These are phyloP conservation scores for Spathaspora arborariae DNA, from an alignment of 805 yeast genomes.

Conservation along the genomic window DNA sequence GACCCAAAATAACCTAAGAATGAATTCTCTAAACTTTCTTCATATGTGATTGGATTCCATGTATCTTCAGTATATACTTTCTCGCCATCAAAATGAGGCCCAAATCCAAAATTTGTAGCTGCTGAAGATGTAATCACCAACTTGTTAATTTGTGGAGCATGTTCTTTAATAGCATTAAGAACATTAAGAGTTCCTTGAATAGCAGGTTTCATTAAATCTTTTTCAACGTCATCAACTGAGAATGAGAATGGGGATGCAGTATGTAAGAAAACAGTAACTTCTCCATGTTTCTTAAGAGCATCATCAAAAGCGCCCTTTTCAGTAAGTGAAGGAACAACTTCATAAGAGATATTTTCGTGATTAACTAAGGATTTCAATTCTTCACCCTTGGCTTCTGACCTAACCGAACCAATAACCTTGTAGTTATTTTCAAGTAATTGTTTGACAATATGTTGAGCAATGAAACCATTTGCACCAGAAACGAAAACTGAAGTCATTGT, in stretches of 20 bases:
- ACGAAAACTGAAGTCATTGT: conserved; percentile 28
- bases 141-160: conserved; percentile 34
- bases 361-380: conserved; percentile 24
- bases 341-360: conserved; percentile 13
- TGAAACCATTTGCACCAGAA: conserved; percentile 53
- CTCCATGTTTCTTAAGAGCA: conserved; percentile 19
- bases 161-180: conserved; percentile 40
- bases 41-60: conserved; percentile 53
- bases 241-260: conserved; percentile 23
- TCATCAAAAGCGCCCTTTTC: conserved; percentile 19
- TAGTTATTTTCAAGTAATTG: conserved; percentile 36
- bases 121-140: conserved; percentile 46
- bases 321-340: conserved; percentile 15
- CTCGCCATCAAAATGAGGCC: conserved; percentile 9
- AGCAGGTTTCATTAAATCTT: conserved; percentile 51
- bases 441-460: conserved; percentile 47
- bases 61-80: conserved; percentile 27
- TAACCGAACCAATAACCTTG: conserved; percentile 29
- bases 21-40: conserved; percentile 37
- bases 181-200: conserved; percentile 47
- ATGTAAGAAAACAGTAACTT: conserved; percentile 20
- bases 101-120: conserved; percentile 39
- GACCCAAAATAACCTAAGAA: conserved; percentile 50
- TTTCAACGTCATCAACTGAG: conserved; percentile 25
- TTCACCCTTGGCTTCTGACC: conserved; percentile 24